Evolutionary conservation across 805 yeast species (phyloP).

Genomic region (Kodamaea nitidulidarum): DNA sequence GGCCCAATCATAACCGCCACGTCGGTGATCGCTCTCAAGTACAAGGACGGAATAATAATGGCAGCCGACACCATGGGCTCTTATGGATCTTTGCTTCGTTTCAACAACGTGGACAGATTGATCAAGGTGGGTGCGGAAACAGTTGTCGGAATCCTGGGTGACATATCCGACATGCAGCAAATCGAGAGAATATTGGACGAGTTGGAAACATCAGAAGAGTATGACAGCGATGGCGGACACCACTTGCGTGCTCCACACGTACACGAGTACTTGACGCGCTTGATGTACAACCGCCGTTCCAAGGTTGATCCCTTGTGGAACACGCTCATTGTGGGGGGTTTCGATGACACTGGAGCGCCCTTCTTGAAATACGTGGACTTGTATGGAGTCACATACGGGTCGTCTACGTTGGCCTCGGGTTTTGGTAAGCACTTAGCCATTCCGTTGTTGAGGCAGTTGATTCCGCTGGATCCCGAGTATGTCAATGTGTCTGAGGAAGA

Average conservation of each 20-base stretch:
- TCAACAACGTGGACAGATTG: conserved; percentile 80
- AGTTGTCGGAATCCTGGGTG: conserved; percentile 92
- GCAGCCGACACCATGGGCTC: conserved; percentile 95
- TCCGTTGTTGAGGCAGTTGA: conserved; percentile 82
- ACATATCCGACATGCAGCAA: conserved; percentile 88
- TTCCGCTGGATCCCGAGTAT: conserved; percentile 75
- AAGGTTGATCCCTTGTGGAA: conserved; percentile 98
- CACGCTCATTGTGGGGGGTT: conserved; percentile 86
- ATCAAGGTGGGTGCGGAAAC: conserved; percentile 80
- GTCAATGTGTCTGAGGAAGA: conserved; percentile 63
- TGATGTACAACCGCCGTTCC: conserved; percentile 81
- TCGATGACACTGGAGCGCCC: conserved; percentile 60
- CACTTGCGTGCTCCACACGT: conserved; percentile 77
- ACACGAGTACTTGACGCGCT: conserved; percentile 79
- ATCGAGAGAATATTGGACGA: conserved; percentile 71
- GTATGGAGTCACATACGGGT: conserved; percentile 83
- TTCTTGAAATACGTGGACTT: conserved; percentile 84
- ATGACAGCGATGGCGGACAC: conserved; percentile 64
- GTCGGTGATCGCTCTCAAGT: conserved; percentile 88
- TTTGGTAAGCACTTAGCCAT: conserved; percentile 93
- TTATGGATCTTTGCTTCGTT: conserved; percentile 88
- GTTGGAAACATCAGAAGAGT: conserved; percentile 68
- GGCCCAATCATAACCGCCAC: conserved; percentile 96
- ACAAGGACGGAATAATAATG: conserved; percentile 81
- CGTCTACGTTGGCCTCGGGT: conserved; percentile 92